phyloP scores from a whole-genome alignment of 345 rosid genomes.

The Cardamine occulta region DNA sequence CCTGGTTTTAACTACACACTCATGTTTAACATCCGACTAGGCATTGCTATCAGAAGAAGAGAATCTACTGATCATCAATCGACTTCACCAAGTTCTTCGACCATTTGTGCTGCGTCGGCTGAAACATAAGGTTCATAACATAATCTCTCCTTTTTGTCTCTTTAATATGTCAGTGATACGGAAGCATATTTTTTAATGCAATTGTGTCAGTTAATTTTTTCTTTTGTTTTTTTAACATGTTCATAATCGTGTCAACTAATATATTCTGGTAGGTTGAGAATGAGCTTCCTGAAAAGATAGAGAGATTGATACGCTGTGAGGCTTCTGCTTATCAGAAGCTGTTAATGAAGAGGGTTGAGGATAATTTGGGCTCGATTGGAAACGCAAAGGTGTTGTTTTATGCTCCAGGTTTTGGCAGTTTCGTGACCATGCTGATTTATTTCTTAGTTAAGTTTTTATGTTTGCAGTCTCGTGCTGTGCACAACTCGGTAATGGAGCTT shows the following conservation, averaged over 20 bases:
- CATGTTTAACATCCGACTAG: slow-evolving; percentile 46
- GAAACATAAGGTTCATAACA: slow-evolving; percentile 75
- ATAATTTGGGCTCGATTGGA: slow-evolving; percentile 88
- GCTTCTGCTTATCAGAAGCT: slow-evolving; percentile 97
- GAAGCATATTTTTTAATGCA: not conserved
- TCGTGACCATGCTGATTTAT: not conserved
- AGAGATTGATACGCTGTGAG: slow-evolving; percentile 86
- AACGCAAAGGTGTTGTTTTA: slow-evolving; percentile 72
- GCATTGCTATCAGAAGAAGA: slow-evolving; percentile 95
- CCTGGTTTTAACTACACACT: not conserved
- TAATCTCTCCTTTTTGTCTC: slow-evolving; percentile 43
- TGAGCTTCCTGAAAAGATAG: slow-evolving; percentile 89
- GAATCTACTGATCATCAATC: slow-evolving; percentile 86
- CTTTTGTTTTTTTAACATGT: slow-evolving; percentile 13
- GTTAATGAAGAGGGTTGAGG: slow-evolving; percentile 92
- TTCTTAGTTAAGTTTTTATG: slow-evolving; percentile 44
- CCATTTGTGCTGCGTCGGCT: slow-evolving; percentile 93
- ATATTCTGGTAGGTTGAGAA: slow-evolving; percentile 72
- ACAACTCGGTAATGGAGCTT: slow-evolving; percentile 96
- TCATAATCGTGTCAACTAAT: slow-evolving; percentile 52
- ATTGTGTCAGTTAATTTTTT: slow-evolving; percentile 6
- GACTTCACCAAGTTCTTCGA: slow-evolving; percentile 95
- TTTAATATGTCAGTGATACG: not conserved
- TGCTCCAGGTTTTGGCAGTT: slow-evolving; percentile 19
- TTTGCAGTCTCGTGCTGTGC: slow-evolving; percentile 80